Base-by-base conservation (phyloP, 1,284 basidiomycete genomes). In the Austroboletus rostrupii region DNA sequence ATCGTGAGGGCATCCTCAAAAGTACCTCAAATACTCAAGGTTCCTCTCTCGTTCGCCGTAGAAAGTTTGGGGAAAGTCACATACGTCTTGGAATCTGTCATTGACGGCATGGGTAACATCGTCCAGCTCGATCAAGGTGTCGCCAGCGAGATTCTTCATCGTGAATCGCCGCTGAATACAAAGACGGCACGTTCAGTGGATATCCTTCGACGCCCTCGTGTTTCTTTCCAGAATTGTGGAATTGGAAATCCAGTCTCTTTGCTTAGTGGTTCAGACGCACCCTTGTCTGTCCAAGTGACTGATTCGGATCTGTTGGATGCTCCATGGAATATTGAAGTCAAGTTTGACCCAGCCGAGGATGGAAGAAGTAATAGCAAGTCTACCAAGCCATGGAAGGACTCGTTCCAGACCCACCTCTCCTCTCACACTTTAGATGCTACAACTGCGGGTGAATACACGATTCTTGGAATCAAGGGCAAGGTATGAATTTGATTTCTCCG, bases 371-470 rank as follows among this genome's bases (percentile, higher is more conserved):
- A 56, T 21, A 23, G 47, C 43, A 79, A 75, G 58, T 66, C 70
- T 45, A 54, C 69, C 36, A 81, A 81, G 53, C 72, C 79, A 2
- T 88, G 85, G 85, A 78, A 74, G 43, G 80, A 82, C 61, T 76
- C 72, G 4, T 57, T 88, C 36, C 76, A 76, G 46, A 76, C 81
- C 3, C 65, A 75, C 39, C 70, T 69, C 37, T 73, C 72, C 29
- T 74, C 80, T 8, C 55, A 90, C 9, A 70, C 69, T 12, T 65
- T 91, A 13, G 71, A 67, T 19, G 80, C 80, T 33, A 73, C 58
- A 54, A 70, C 76, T 5, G 85, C 92, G 1, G 96, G 96, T n/a
- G 82, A 85, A 37, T 99, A 96, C 66, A 81, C 79, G 4, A 80
- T 99, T 28, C 62, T 82, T 1, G 76, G 80, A 14, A 78, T 96